phyloP scores from a whole-genome alignment of 1,139 yeast species.

The Blastobotrys apis region DNA sequence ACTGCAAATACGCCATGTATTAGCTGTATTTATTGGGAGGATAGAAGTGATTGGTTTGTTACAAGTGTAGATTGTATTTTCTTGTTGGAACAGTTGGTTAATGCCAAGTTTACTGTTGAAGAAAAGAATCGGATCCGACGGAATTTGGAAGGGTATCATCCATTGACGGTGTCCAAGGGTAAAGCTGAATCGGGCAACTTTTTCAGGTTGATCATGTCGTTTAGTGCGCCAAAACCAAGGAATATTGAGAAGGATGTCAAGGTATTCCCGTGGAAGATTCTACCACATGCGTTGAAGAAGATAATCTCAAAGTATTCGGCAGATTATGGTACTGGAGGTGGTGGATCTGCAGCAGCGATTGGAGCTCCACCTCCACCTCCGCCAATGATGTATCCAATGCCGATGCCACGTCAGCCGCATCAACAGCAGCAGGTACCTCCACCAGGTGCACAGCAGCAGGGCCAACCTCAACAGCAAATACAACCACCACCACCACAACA shows the following conservation, averaged over 20 bases:
- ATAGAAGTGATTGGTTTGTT: conserved; percentile 47
- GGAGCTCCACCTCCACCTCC: conserved; percentile 15
- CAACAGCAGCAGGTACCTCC: background rate
- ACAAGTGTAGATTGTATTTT: conserved; percentile 65
- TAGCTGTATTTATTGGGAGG: conserved; percentile 62
- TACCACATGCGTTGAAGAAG: conserved; percentile 53
- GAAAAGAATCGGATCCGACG: conserved; percentile 70
- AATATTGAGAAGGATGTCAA: conserved; percentile 71
- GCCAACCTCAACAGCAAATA: background rate
- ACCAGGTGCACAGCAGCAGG: background rate
- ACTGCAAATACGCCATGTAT: conserved; percentile 37
- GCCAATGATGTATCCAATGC: conserved; percentile 6
- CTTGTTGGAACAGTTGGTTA: conserved; percentile 54
- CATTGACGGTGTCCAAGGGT: conserved; percentile 54
- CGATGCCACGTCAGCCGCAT: conserved; percentile 1
- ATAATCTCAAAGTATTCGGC: conserved; percentile 58
- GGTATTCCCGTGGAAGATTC: conserved; percentile 57
- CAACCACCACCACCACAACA: background rate
- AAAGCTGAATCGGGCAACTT: conserved; percentile 45
- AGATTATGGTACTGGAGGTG: conserved; percentile 22
- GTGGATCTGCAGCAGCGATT: conserved; percentile 7
- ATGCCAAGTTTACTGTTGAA: conserved; percentile 56
- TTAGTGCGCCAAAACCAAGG: conserved; percentile 63
- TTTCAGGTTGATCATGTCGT: conserved; percentile 59
- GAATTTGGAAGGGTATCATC: conserved; percentile 61